Percentiles rank a stretch among this genome's conserved stretches.
Evolutionary conservation across 768 basidiomycete species (phyloP).

Genomic region (Kwoniella shandongensis): DNA sequence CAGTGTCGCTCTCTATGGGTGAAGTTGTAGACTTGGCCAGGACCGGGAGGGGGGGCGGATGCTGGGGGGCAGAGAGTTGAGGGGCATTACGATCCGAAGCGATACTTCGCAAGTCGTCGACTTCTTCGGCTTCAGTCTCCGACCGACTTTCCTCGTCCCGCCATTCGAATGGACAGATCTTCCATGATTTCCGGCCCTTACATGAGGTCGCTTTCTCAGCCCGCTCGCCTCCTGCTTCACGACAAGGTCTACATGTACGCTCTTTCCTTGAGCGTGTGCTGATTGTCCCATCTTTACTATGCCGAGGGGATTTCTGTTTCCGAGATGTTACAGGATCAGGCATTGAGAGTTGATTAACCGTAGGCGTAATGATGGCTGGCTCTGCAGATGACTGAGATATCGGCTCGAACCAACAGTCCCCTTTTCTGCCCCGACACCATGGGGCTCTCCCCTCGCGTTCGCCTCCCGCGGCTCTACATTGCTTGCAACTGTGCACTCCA

Average conservation of each 20-base stretch:
- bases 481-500: constrained; percentile 7
- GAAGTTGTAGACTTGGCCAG: too few species aligned
- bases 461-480: constrained; percentile 12
- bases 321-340: too few species aligned
- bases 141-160: background rate
- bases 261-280: background rate
- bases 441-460: constrained; percentile 3
- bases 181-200: background rate
- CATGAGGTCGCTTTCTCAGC: constrained; percentile 9
- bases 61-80: too few species aligned
- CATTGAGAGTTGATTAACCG: too few species aligned
- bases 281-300: too few species aligned
- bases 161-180: constrained; percentile 1
- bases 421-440: constrained; percentile 7
- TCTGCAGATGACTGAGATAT: too few species aligned
- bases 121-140: background rate
- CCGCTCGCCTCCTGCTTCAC: constrained; percentile 1
- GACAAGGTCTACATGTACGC: constrained; percentile 7
- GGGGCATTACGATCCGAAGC: background rate
- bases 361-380: too few species aligned
- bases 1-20: too few species aligned
- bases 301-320: too few species aligned
- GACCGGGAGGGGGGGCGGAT: too few species aligned
- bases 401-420: background rate
- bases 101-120: background rate